Evolutionary conservation across 202 grass and related monocot species (phyloP).

Genomic region (Miscanthus sacchariflorus): DNA sequence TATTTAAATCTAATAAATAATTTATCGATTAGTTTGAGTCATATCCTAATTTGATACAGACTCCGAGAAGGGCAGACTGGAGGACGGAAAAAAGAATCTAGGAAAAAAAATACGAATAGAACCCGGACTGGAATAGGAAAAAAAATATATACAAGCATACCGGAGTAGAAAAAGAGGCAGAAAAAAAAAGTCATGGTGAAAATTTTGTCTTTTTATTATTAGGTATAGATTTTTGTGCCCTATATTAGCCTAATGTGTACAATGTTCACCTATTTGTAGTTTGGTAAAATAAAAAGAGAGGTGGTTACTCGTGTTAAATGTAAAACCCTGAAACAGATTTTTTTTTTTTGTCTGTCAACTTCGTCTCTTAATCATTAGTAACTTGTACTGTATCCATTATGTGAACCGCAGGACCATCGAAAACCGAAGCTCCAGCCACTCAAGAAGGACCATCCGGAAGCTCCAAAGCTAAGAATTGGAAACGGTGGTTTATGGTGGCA

Average conservation of each 20-base stretch:
- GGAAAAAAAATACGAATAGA: too few species aligned
- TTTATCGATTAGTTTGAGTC: too few species aligned
- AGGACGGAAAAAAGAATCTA: too few species aligned
- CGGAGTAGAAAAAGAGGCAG: too few species aligned
- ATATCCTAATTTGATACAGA: too few species aligned
- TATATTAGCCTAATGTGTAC: background rate
- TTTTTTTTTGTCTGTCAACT: background rate
- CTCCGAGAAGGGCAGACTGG: too few species aligned
- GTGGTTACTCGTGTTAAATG: background rate
- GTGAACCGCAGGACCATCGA: slow-evolving; percentile 32
- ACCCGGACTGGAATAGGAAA: too few species aligned
- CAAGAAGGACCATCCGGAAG: slow-evolving; percentile 22
- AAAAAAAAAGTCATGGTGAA: too few species aligned
- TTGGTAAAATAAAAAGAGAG: background rate
- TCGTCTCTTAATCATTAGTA: background rate
- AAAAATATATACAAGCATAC: too few species aligned
- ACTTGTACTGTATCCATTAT: slow-evolving; percentile 14
- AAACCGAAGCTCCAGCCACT: slow-evolving; percentile 41
- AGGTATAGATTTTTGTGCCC: background rate
- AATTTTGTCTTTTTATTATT: too few species aligned
- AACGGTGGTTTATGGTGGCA: slow-evolving; percentile 60
- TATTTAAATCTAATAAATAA: too few species aligned
- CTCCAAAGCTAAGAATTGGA: slow-evolving; percentile 26
- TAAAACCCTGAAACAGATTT: background rate
- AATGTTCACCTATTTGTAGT: background rate